phyloP scores from a whole-genome alignment of 495 filamentous ascomycete genomes.

The Tuber indicum region DNA sequence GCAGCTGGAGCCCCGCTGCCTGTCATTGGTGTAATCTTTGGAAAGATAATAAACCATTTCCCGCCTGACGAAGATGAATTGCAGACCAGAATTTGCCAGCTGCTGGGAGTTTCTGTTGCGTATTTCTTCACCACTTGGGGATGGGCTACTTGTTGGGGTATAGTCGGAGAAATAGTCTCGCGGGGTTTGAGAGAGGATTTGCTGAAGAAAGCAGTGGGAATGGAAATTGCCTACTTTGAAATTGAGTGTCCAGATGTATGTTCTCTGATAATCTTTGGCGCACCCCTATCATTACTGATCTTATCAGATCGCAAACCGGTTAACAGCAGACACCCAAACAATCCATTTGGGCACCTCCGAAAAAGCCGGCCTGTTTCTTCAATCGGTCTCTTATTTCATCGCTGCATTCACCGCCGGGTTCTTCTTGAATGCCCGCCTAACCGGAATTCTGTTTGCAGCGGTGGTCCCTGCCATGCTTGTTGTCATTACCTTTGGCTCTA shows the following conservation, averaged over 20 bases:
- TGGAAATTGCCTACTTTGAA: slow-evolving; percentile 46
- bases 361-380: slow-evolving; percentile 50
- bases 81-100: slow-evolving; percentile 36
- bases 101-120: slow-evolving; percentile 43
- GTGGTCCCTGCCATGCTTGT: slow-evolving; percentile 47
- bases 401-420: slow-evolving; percentile 52
- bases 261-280: neutral
- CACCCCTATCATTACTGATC: neutral
- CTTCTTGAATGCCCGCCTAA: slow-evolving; percentile 48
- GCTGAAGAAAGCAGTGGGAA: slow-evolving; percentile 41
- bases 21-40: slow-evolving; percentile 47
- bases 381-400: slow-evolving; percentile 49
- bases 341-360: slow-evolving; percentile 50
- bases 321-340: slow-evolving; percentile 45
- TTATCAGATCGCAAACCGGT: slow-evolving; percentile 40
- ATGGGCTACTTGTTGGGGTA: slow-evolving; percentile 43
- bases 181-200: slow-evolving; percentile 40
- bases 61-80: slow-evolving; percentile 45
- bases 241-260: slow-evolving; percentile 42
- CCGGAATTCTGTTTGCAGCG: slow-evolving; percentile 45
- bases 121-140: slow-evolving; percentile 46
- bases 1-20: slow-evolving; percentile 46
- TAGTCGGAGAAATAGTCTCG: slow-evolving; percentile 44
- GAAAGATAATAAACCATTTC: slow-evolving; percentile 45
- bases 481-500: slow-evolving; percentile 42